Evolutionary conservation across 805 yeast genomes (phyloP).

Genomic region (Brettanomyces anomalus): DNA sequence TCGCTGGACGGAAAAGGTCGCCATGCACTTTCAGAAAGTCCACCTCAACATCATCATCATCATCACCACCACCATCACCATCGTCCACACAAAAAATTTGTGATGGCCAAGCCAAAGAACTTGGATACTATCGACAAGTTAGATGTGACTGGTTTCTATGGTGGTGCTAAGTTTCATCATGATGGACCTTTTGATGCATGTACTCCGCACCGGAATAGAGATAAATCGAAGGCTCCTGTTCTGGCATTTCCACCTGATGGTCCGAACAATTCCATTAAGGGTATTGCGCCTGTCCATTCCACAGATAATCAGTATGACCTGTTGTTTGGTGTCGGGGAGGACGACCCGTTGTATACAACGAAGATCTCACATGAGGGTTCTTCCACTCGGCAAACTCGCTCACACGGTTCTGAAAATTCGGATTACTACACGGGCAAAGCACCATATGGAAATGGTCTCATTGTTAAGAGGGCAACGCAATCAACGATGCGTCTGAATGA

Average conservation of each 20-base stretch:
- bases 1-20: not conserved
- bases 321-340: conserved; percentile 59
- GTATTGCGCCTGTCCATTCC: conserved; percentile 44
- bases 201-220: conserved; percentile 88
- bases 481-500: conserved; percentile 15
- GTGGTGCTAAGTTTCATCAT: conserved; percentile 91
- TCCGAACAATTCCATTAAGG: conserved; percentile 79
- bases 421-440: conserved; percentile 9
- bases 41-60: conserved; percentile 7
- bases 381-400: not conserved
- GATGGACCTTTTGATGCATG: conserved; percentile 99
- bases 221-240: conserved; percentile 73
- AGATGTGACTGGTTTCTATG: conserved; percentile 93
- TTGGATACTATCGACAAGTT: conserved; percentile 91
- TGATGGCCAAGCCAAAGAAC: conserved; percentile 52
- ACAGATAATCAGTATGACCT: conserved; percentile 59
- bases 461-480: conserved; percentile 21
- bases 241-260: conserved; percentile 94
- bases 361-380: conserved; percentile 5
- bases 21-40: not conserved
- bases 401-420: not conserved
- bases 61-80: conserved; percentile 14
- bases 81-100: conserved; percentile 25
- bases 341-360: conserved; percentile 30
- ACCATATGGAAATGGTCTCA: conserved; percentile 25